Evolutionary conservation across 768 basidiomycete genomes (phyloP), one percentile per base, ranked within the genome.

Genomic region (Boletus rubescentipes): DNA sequence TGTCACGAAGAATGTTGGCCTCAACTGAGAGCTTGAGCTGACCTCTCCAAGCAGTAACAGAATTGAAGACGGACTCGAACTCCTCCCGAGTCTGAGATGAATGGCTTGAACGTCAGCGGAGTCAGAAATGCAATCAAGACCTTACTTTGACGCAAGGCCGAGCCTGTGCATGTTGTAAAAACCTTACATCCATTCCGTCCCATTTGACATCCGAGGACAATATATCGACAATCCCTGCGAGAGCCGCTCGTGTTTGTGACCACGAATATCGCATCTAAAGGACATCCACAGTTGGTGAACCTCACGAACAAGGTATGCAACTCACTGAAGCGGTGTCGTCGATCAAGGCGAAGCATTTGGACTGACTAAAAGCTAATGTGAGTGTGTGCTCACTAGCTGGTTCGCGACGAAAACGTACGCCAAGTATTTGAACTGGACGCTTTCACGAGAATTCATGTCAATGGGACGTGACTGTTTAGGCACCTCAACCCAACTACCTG

Each of bases 311-410:
- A 15, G 9, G 9, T 36, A 31, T 1, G 7, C 12, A 6, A 45
- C 62, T 47, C 41, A 67, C 65, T 11, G 65, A 60, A 21, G 46
- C 29, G 14, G 51, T 55, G 48, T 66, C 65, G 34, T 66, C 65
- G 26, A 66, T 50, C 54, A 66, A 54, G 26, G 53, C 29, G 18
- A 67, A 65, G 46, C 47, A 67, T 8, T 64, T 57, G 43, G 65
- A 49, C 10, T 51, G 55, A 46, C 65, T 66, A 12, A 14, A 48
- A 9, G 5, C 29, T 21, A n/a, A 11, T 15, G 21, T 65, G 16
- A 66, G 16, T 12, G 4, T 14, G 10, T 42, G 9, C 14, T 53
- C 42, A 18, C 10, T 9, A 7, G 4, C 37, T 15, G 5, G 16
- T 42, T 47, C 31, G 9, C 11, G 38, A 39, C 12, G 30, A 42